Conservation (phyloP, 169 alveolate genomes). For the Plasmodium gaboni region DNA sequence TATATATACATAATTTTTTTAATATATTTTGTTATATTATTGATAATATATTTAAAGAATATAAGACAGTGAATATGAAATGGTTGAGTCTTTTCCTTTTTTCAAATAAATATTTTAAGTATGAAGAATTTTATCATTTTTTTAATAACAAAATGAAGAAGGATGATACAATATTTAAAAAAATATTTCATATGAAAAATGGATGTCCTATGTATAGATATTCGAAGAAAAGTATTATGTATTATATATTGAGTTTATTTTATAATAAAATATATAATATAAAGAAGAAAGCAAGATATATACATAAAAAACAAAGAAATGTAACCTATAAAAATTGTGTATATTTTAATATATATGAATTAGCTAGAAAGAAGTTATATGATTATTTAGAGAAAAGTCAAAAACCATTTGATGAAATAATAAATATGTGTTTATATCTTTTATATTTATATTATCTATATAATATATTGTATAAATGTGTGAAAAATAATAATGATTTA, state of each 20-base stretch:
- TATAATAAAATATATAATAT: background rate
- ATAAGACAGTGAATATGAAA: conserved; percentile 8
- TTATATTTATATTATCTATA: conserved; percentile 43
- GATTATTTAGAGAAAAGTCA: conserved; percentile 9
- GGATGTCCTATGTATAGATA: background rate
- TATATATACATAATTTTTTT: conserved; percentile 28
- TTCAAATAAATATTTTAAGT: conserved; percentile 18
- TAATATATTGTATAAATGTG: background rate
- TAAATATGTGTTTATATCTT: conserved; percentile 29
- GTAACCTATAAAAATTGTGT: background rate
- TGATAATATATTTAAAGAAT: conserved; percentile 28
- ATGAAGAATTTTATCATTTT: conserved; percentile 23
- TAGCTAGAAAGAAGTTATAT: conserved; percentile 24
- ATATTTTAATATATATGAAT: background rate
- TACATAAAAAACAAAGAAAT: background rate
- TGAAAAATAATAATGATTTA: background rate
- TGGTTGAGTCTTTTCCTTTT: conserved; percentile 8
- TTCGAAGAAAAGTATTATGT: conserved; percentile 1
- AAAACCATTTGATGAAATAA: conserved; percentile 25
- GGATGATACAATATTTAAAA: background rate
- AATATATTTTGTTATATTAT: conserved; percentile 17
- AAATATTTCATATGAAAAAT: background rate
- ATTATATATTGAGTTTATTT: conserved; percentile 20
- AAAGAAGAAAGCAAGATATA: no score
- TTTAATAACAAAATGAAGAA: conserved; percentile 13